Conservation (phyloP, 2,329 filamentous ascomycete species). For the Sclerotinia minor region DNA sequence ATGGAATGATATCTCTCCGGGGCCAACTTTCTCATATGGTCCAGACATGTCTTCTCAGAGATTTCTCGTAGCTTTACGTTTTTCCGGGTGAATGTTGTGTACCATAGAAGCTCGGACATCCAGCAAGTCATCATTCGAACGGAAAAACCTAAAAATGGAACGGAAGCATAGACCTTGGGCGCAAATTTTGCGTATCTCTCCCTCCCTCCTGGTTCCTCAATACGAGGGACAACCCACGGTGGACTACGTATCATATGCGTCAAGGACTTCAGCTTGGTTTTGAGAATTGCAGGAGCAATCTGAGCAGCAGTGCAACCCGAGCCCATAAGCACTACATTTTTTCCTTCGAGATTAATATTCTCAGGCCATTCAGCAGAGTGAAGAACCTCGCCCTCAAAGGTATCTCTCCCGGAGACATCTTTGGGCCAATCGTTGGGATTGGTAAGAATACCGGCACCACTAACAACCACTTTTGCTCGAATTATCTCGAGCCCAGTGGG, state of each 20-base stretch:
- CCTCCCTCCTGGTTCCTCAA: background rate
- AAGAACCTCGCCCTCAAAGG: background rate
- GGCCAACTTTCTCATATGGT: constrained; percentile 41
- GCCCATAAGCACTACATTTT: background rate
- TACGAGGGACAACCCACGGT: background rate
- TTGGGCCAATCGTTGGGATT: constrained; percentile 54
- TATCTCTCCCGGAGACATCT: constrained; percentile 49
- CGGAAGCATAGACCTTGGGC: background rate
- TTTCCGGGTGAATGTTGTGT: background rate
- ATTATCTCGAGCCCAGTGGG: background rate
- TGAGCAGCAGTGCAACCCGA: background rate
- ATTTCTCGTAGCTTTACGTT: background rate
- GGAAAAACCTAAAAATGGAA: background rate
- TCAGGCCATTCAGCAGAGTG: background rate
- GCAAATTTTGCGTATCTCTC: background rate
- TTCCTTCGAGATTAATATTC: background rate
- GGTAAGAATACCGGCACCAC: constrained; percentile 55
- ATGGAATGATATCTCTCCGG: constrained; percentile 59
- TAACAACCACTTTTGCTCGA: constrained; percentile 50
- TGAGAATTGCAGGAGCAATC: background rate
- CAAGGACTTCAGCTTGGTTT: background rate
- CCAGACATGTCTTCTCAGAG: background rate
- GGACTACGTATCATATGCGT: background rate
- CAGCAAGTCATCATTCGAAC: background rate
- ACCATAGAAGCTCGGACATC: background rate